These are phyloP conservation scores for Linnemannia hyalina DNA, from an alignment of 192 early-diverging fungal genomes.

Conservation along the genomic window DNA sequence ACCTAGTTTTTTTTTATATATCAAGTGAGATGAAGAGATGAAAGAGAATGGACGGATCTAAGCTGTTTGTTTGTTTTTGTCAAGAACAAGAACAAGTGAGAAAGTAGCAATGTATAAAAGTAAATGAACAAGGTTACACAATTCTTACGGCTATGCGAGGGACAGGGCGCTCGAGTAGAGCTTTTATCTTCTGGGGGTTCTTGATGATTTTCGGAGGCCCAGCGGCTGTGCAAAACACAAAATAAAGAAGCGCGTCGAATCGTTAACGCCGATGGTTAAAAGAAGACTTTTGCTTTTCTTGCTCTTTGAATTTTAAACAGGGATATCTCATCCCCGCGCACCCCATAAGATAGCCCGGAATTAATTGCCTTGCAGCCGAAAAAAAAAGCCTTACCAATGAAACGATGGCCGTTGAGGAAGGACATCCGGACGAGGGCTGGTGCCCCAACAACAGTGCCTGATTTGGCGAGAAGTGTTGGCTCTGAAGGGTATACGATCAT, in stretches of 20 bases:
- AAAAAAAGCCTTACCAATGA: conserved; percentile 19
- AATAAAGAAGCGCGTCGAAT: neutral
- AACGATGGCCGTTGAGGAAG: neutral
- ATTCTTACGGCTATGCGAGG: conserved; percentile 29
- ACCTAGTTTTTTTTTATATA: neutral
- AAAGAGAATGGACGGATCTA: neutral
- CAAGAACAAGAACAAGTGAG: neutral
- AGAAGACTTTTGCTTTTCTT: neutral
- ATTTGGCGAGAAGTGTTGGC: neutral
- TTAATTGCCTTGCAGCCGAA: neutral
- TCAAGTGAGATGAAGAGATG: neutral
- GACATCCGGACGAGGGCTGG: conserved; percentile 20
- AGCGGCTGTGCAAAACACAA: conserved; percentile 18
- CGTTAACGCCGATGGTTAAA: neutral
- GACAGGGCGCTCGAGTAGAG: conserved; percentile 37
- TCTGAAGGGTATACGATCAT: conserved; percentile 20
- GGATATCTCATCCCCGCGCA: neutral
- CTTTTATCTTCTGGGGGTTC: conserved; percentile 26
- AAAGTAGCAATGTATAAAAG: neutral
- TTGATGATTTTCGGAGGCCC: conserved; percentile 39
- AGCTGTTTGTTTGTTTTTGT: neutral
- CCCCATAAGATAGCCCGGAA: neutral
- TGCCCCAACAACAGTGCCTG: neutral
- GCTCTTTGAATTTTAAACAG: neutral
- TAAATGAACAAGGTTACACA: neutral